Base-by-base conservation (phyloP, 78 protist species). In the Cavenderia fasciculata region DNA sequence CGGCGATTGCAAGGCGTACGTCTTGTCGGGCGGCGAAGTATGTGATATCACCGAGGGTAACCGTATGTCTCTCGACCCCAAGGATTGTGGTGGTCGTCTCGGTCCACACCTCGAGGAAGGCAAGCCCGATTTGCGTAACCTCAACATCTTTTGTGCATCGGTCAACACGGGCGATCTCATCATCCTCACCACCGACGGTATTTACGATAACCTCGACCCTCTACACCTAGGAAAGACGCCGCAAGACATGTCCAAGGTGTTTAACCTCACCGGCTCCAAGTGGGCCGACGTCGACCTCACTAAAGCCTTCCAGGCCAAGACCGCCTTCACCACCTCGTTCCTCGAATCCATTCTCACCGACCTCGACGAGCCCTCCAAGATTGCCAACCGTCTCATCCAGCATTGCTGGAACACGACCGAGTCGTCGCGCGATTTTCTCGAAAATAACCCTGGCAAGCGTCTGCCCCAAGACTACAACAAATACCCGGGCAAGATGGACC, bases 181-280 rank as follows among this genome's bases (percentile, higher is more conserved):
- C 11, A 12, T 92, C 34, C 19, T 93, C 6, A 75, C 71, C 10
- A 51, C 86, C 0, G 95, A 93, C 59, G 95, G 95, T 29, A 72
- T 93, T 19, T 66, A 86, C n/a, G 95, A 93, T 54, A 93, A 93
- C 68, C 56, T 84, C 7, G 95, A 93, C 31, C 94, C 95, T 12
- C 70, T n/a, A 2, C 76, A 70, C 68, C 79, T 91, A 14, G 94
- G 94, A 33, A 91, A 65, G 74, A 34, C 49, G 0, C 91, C 91
- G 6, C 29, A 56, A 11, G 92, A 86, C 34, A 65, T 74, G 84
- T 71, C 73, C 4, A 33, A 36, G 4, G 84, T 62, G 18, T 86
- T 72, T 6, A 74, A 62, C 27, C 7, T 65, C 14, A 38, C 68
- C 5, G 82, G 76, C 29, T 2, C 85, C 3, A 86, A 62, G 59